phyloP scores from a whole-genome alignment of 2,329 filamentous ascomycete species.

The Ascochyta rabiei region DNA sequence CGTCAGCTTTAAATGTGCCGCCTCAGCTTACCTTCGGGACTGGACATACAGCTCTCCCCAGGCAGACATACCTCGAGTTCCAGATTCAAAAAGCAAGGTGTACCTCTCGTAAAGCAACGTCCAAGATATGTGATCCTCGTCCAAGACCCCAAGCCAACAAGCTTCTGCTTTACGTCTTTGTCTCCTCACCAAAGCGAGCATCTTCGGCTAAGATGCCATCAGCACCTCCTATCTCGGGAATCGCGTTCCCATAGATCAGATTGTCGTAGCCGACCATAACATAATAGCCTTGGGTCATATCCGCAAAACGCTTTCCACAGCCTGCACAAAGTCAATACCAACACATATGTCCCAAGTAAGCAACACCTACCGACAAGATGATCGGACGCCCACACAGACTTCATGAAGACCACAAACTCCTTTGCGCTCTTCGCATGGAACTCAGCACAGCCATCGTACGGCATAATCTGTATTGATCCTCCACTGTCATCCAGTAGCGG shows the following conservation, averaged over 20 bases:
- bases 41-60: no score
- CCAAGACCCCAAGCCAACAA: background rate
- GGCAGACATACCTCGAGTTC: no score
- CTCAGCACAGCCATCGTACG: constrained; percentile 19
- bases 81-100: no score
- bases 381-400: background rate
- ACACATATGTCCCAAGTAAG: background rate
- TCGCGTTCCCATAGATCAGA: constrained; percentile 12
- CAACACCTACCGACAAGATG: background rate
- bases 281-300: background rate
- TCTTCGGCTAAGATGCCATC: constrained; percentile 13
- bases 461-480: constrained; percentile 1
- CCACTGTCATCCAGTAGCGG: background rate
- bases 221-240: constrained; percentile 2
- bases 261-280: constrained; percentile 23
- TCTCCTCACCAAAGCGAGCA: background rate
- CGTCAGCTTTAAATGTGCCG: no score
- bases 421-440: constrained; percentile 11
- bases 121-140: background rate
- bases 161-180: no score
- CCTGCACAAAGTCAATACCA: background rate
- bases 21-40: no score
- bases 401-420: constrained; percentile 1
- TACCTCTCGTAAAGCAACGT: no score
- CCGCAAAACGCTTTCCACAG: background rate